Evolutionary conservation across 192 early-diverging fungal species (phyloP).

Genomic region (Thamnidium elegans): DNA sequence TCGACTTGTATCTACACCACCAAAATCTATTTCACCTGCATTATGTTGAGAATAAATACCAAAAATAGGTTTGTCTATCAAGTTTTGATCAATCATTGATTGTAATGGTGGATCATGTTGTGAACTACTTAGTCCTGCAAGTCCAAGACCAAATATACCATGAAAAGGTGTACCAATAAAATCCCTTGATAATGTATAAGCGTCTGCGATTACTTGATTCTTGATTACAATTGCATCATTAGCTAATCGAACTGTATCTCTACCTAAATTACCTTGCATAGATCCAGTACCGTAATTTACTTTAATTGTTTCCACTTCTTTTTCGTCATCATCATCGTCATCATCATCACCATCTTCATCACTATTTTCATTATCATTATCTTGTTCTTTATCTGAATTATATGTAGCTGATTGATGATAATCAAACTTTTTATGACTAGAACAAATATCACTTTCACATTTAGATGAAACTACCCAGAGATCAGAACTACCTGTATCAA

Average conservation of each 20-base stretch:
- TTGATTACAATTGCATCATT: constrained; percentile 1
- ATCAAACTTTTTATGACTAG: constrained; percentile 30
- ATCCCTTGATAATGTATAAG: constrained; percentile 16
- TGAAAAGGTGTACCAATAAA: constrained; percentile 27
- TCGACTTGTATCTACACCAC: constrained; percentile 48
- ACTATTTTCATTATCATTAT: neutral
- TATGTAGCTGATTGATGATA: constrained; percentile 20
- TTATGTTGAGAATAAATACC: constrained; percentile 20
- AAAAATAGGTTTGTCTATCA: constrained; percentile 21
- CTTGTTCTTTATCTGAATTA: neutral
- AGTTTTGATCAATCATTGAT: constrained; percentile 16
- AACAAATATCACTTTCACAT: constrained; percentile 31
- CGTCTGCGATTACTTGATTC: constrained; percentile 12
- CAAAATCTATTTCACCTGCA: constrained; percentile 38
- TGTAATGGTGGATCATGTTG: constrained; percentile 14
- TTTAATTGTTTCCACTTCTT: neutral
- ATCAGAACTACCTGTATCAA: constrained; percentile 74
- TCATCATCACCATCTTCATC: neutral
- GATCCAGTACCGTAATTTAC: constrained; percentile 31
- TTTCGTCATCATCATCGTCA: neutral
- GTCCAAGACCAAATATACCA: constrained; percentile 29
- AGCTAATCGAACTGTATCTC: constrained; percentile 21
- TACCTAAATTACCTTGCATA: constrained; percentile 14
- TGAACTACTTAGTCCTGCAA: constrained; percentile 12
- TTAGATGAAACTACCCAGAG: constrained; percentile 57